Evolutionary conservation across 371 early-diverging fungal species (phyloP).

Genomic region (Entomophthora muscae): DNA sequence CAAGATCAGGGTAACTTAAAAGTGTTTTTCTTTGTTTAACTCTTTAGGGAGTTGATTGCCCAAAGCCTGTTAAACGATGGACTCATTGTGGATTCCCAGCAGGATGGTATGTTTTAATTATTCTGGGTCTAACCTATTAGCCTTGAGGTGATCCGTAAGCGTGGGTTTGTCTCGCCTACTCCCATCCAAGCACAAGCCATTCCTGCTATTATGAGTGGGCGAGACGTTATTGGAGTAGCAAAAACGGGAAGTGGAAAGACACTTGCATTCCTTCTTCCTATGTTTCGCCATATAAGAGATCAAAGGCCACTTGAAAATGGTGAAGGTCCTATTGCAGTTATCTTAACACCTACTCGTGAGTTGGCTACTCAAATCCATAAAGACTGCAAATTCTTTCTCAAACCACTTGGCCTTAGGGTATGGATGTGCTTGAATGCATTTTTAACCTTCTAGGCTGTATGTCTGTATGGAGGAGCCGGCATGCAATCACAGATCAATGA

Average conservation of each 20-base stretch:
- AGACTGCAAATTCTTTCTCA: slow-evolving; percentile 77
- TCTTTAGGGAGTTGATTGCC: slow-evolving; percentile 49
- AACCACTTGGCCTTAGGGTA: slow-evolving; percentile 41
- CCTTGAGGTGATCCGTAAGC: slow-evolving; percentile 51
- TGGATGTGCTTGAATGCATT: slow-evolving; percentile 13
- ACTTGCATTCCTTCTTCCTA: slow-evolving; percentile 86
- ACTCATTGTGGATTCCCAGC: slow-evolving; percentile 81
- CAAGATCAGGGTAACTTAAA: slow-evolving; percentile 50
- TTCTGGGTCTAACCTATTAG: slow-evolving; percentile 12
- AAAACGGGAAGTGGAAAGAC: slow-evolving; percentile 99
- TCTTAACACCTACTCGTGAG: slow-evolving; percentile 99
- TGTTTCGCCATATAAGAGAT: slow-evolving; percentile 90
- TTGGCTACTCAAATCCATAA: slow-evolving; percentile 94
- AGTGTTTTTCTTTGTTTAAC: neutral
- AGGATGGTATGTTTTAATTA: slow-evolving; percentile 17
- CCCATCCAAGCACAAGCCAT: slow-evolving; percentile 96
- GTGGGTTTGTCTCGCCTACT: slow-evolving; percentile 75
- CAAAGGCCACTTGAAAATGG: slow-evolving; percentile 64
- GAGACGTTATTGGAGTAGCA: slow-evolving; percentile 98
- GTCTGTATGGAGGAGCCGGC: slow-evolving; percentile 96
- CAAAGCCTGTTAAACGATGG: slow-evolving; percentile 91
- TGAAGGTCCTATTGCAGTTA: slow-evolving; percentile 88
- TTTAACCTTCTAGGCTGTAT: slow-evolving; percentile 44
- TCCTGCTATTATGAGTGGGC: slow-evolving; percentile 92
- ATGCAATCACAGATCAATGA: slow-evolving; percentile 97